Evolutionary conservation across 2,329 filamentous ascomycete species (phyloP), one percentile per base, ranked within the genome.

Genomic region (Hypoxylon sp.): DNA sequence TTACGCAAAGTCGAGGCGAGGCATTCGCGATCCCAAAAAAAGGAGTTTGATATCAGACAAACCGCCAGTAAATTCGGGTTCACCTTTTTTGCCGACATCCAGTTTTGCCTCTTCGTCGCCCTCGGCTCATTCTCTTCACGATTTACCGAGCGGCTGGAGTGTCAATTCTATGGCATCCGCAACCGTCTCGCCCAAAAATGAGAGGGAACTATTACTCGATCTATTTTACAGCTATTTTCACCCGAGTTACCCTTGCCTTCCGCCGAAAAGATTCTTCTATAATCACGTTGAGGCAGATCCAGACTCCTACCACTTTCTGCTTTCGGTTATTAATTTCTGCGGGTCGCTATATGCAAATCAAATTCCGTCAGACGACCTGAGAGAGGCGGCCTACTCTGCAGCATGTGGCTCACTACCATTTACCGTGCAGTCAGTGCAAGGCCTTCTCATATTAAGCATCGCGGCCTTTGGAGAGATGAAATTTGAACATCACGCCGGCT

Each of bases 1-100:
- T 63, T 86, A 85, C 73, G 78, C 82, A 19, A 81, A 81, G 67
- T 86, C 84, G 11, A 79, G 83, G 36, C 78, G 84, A 70, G 83
- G 84, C 11, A 81, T 79, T 51, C 75, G 78, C 38, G 78, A 80
- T 67, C 72, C 75, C 9, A 79, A 76, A 61, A 77, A 77, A 58
- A 73, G 75, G 57, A 79, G 75, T 57, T 67, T 78, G 52, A 76
- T 78, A 68, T 73, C 69, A 48, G 75, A 77, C 36, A 75, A 73
- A 14, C 74, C 74, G 23, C 74, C 73, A 13, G 53, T 68, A 30
- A 52, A 70, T 57, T 63, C 71, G 11, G 30, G 58, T n/a, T 68
- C 65, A 2, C 58, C 68, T 45, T 62, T 73, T 48, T 73, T 51
- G 17, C 61, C 72, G 30, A 67, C 62, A 32, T 69, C 72, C 32